Percentiles rank a stretch among this genome's conserved stretches.
phyloP scores from a whole-genome alignment of 179 eudicot species.

The Dionaea muscipula region DNA sequence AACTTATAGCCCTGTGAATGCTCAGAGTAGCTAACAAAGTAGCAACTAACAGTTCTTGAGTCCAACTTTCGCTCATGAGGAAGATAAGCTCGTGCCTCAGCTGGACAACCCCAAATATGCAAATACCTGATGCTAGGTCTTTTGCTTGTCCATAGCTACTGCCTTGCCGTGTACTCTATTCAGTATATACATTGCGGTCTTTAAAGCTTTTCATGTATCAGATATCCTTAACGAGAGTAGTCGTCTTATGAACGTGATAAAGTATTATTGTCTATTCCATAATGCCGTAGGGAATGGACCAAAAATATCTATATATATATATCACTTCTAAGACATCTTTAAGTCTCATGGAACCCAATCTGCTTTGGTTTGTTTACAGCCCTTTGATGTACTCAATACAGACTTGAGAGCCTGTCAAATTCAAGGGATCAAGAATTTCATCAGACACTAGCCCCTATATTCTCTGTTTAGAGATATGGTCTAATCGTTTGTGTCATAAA shows the following conservation, averaged over 20 bases:
- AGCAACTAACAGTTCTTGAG: not conserved
- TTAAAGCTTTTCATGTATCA: not conserved
- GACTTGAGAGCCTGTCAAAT: not conserved
- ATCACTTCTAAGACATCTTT: not conserved
- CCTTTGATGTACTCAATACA: too few relatives aligned
- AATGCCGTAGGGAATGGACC: not conserved
- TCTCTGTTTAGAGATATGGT: slow-evolving; percentile 1
- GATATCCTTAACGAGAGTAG: not conserved
- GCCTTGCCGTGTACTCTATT: not conserved
- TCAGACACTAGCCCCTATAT: not conserved
- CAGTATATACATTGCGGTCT: not conserved
- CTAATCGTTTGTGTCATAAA: slow-evolving; percentile 2
- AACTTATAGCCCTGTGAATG: not conserved
- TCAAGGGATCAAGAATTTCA: not conserved
- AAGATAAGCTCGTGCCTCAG: not conserved
- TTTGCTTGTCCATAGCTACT: not conserved
- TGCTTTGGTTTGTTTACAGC: not conserved
- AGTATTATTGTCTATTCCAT: not conserved
- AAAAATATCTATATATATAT: not conserved
- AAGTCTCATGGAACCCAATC: not conserved
- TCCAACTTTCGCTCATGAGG: slow-evolving; percentile 1
- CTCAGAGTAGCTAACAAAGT: slow-evolving; percentile 1
- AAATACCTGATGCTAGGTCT: slow-evolving; percentile 2
- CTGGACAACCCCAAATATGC: slow-evolving; percentile 6
- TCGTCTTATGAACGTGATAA: slow-evolving; percentile 5